Conservation (phyloP, 192 early-diverging fungal species). For the Lobosporangium transversale region DNA sequence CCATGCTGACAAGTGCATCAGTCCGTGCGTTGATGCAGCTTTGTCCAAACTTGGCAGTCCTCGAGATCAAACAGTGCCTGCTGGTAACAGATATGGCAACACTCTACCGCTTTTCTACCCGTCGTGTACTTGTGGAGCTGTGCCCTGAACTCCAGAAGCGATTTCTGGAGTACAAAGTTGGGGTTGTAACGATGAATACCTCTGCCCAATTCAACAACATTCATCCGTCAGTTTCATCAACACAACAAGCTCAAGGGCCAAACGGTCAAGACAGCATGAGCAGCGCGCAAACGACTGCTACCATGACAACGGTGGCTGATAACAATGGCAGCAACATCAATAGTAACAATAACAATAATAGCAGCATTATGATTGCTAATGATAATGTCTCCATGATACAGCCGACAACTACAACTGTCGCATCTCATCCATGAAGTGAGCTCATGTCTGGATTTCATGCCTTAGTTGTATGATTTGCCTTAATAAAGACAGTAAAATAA, state of each 20-base stretch:
- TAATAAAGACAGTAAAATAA: too few species aligned
- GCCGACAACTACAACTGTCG: constrained; percentile 35
- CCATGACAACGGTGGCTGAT: background rate
- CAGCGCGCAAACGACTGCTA: too few species aligned
- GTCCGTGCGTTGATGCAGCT: constrained; percentile 55
- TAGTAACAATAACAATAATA: constrained; percentile 4
- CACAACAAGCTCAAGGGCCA: background rate
- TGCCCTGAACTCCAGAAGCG: constrained; percentile 59
- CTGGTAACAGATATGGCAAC: constrained; percentile 60
- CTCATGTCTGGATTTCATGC: too few species aligned
- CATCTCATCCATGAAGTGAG: background rate
- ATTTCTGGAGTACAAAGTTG: constrained; percentile 53
- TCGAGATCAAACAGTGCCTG: constrained; percentile 64
- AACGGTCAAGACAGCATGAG: too few species aligned
- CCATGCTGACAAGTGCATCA: constrained; percentile 54
- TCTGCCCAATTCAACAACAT: constrained; percentile 53
- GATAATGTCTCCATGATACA: constrained; percentile 3
- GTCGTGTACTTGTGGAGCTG: constrained; percentile 56
- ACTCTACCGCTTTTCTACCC: constrained; percentile 54
- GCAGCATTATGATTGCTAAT: background rate
- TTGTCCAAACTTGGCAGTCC: constrained; percentile 59
- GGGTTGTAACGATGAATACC: constrained; percentile 52
- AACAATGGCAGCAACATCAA: background rate
- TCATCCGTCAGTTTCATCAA: too few species aligned
- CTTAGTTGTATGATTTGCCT: background rate